A percentile compares a stretch with the other conserved stretches of the same genome.
phyloP scores from a whole-genome alignment of 495 filamentous ascomycete genomes.

The Pseudevernia furfuracea region DNA sequence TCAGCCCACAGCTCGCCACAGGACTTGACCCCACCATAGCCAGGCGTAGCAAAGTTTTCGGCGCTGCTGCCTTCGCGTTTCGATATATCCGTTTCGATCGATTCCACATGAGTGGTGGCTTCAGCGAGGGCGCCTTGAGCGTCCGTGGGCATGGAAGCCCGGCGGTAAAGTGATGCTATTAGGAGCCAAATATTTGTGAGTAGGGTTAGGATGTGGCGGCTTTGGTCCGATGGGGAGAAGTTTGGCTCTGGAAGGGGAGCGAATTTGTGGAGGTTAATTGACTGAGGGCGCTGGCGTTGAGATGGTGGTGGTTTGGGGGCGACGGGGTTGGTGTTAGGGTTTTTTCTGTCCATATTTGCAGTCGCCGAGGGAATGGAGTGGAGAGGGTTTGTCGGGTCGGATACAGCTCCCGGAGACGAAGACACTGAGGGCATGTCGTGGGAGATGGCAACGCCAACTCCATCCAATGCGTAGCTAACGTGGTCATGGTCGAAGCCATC shows the following conservation, averaged over 20 bases:
- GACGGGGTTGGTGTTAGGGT: slow-evolving; percentile 35
- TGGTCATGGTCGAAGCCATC: background rate
- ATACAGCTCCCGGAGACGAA: slow-evolving; percentile 7
- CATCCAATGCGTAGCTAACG: slow-evolving; percentile 21
- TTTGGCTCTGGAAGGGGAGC: slow-evolving; percentile 22
- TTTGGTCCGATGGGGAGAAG: slow-evolving; percentile 38
- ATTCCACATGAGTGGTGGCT: slow-evolving; percentile 59
- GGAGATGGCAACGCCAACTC: slow-evolving; percentile 39
- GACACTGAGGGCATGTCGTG: slow-evolving; percentile 22
- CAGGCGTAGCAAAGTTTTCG: slow-evolving; percentile 48
- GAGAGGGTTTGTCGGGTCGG: slow-evolving; percentile 28
- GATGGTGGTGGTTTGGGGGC: slow-evolving; percentile 33
- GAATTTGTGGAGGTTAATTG: slow-evolving; percentile 3
- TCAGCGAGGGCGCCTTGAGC: slow-evolving; percentile 71
- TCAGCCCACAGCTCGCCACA: slow-evolving; percentile 77
- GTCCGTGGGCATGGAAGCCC: slow-evolving; percentile 70
- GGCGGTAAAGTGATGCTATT: slow-evolving; percentile 77
- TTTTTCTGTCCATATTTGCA: slow-evolving; percentile 42
- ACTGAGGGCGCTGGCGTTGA: slow-evolving; percentile 5
- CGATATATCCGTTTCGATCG: slow-evolving; percentile 38
- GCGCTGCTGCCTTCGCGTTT: slow-evolving; percentile 40
- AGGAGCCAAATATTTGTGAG: slow-evolving; percentile 83
- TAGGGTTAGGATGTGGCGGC: slow-evolving; percentile 51
- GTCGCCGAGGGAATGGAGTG: slow-evolving; percentile 42
- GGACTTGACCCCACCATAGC: slow-evolving; percentile 68